Evolutionary conservation across 2,329 filamentous ascomycete genomes (phyloP), one percentile per base, ranked within the genome.

Genomic region (Neofusicoccum ribis): DNA sequence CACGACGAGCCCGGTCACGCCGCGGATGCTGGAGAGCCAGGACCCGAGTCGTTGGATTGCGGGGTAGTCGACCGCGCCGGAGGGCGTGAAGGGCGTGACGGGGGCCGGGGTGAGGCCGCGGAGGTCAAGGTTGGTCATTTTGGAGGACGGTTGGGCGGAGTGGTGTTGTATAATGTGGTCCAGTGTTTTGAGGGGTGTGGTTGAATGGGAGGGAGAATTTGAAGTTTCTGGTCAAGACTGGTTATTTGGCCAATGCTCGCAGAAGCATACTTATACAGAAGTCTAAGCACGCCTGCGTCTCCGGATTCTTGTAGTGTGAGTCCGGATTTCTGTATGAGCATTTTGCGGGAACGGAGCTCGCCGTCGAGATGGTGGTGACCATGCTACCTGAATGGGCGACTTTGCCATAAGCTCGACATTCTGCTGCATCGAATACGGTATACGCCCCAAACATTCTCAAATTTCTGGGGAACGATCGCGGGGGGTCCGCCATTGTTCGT

Each of bases 11-110:
- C 83, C 82, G 67, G 83, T 85, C 67, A 85, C 81, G 20, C 82
- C 83, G 5, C 76, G 69, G 52, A 84, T 83, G 70, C 81, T 81
- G 47, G 82, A 82, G 37, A 84, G 82, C 83, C 83, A 84, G 5
- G 80, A 82, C 15, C 83, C 83, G 12, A 85, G 79, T 15, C 83
- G 80, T 62, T 84, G 82, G 66, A 85, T 84, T 44, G 83, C 82
- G 9, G 79, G 77, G 70, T 82, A 85, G 73, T 85, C 83, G 63
- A 85, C 77, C 11, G 73, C 74, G 12, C 83, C 82, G 62, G 82
- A 78, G 51, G 72, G 70, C 67, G 78, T 84, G 76, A 85, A 85
- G 58, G 83, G 80, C 12, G 82, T 85, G 65, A 85, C 81, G 14
- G 83, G 83, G 43, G 82, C 82, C 52, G 82, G 83, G 23, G 81